phyloP scores from a whole-genome alignment of 176 grass and related monocot species.

The Hyparrhenia diplandra region DNA sequence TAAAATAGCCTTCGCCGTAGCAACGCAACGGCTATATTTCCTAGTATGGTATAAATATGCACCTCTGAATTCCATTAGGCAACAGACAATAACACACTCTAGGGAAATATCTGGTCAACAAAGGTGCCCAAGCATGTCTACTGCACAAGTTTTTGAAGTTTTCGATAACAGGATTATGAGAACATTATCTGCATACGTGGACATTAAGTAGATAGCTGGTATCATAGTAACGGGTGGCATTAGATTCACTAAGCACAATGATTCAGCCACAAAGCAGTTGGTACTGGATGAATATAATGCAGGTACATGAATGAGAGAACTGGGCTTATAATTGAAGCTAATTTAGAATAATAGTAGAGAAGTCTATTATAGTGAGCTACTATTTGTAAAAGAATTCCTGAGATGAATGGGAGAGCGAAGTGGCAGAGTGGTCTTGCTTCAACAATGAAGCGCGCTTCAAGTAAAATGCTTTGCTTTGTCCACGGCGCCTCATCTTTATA shows the following conservation, averaged over 20 bases:
- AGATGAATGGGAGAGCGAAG: background rate
- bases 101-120: background rate
- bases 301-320: background rate
- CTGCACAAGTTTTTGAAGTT: background rate
- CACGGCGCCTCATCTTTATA: slow-evolving; percentile 52
- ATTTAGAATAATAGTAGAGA: background rate
- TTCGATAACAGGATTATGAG: too few relatives aligned
- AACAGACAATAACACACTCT: background rate
- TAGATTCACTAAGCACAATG: background rate
- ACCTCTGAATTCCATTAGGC: background rate
- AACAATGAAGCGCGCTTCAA: background rate
- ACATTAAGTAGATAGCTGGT: background rate
- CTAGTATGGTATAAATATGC: too few relatives aligned
- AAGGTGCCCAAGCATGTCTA: background rate
- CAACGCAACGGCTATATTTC: too few relatives aligned
- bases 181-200: background rate
- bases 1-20: too few relatives aligned
- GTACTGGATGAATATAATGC: background rate
- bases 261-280: background rate
- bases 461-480: slow-evolving; percentile 4
- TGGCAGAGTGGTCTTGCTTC: slow-evolving; percentile 69
- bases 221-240: background rate
- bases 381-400: background rate
- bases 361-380: background rate
- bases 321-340: background rate